Evolutionary conservation across 257 asterid genomes (phyloP).

Genomic region (Plantago major): DNA sequence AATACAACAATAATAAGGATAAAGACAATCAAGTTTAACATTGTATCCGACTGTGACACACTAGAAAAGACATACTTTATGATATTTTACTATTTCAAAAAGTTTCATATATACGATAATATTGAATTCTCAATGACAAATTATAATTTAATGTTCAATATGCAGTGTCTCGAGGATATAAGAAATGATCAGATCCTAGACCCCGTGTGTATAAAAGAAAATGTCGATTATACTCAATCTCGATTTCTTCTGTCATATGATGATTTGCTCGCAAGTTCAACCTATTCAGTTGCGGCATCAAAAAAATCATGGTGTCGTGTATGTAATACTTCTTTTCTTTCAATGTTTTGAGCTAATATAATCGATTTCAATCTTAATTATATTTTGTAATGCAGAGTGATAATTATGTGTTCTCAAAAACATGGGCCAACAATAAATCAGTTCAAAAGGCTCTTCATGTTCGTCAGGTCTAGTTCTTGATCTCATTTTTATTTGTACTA

Average conservation of each 20-base stretch:
- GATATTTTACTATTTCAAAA: too few species aligned
- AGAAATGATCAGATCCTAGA: neutral
- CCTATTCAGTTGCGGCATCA: neutral
- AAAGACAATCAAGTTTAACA: too few species aligned
- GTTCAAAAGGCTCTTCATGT: constrained; percentile 23
- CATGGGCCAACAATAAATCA: constrained; percentile 20
- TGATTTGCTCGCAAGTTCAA: neutral
- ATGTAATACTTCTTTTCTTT: neutral
- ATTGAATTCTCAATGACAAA: neutral
- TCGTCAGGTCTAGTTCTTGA: constrained; percentile 9
- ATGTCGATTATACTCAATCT: neutral
- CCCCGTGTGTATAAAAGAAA: neutral
- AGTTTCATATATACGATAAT: too few species aligned
- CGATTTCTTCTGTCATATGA: neutral
- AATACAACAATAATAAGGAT: too few species aligned
- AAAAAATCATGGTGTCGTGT: constrained; percentile 16
- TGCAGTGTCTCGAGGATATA: constrained; percentile 16
- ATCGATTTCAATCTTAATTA: neutral
- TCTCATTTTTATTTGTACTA: neutral
- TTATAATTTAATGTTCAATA: neutral
- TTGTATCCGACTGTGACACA: too few species aligned
- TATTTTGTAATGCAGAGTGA: neutral
- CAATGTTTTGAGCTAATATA: neutral
- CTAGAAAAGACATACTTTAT: too few species aligned
- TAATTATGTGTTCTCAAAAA: neutral